Percentiles rank a stretch among this genome's conserved stretches.
Conservation (phyloP, 2,329 filamentous ascomycete genomes). For the Diaporthe destruens region DNA sequence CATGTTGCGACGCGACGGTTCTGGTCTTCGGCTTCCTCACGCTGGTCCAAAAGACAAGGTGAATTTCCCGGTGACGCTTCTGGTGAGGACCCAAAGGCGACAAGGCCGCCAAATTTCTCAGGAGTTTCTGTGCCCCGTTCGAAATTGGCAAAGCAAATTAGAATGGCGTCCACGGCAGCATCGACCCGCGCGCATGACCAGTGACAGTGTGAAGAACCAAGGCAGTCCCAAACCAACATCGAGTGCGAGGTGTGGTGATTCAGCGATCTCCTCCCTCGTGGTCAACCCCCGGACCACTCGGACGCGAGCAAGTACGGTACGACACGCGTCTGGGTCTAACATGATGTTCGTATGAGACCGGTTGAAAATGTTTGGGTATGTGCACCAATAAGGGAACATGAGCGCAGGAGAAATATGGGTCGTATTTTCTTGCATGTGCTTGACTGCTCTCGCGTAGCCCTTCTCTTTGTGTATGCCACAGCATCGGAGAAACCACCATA, state of each 20-base stretch:
- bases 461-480: neutral
- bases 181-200: neutral
- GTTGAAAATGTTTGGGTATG: neutral
- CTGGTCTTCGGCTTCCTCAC: neutral
- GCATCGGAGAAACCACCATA: neutral
- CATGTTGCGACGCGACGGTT: neutral
- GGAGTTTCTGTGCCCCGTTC: no score
- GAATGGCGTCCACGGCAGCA: neutral
- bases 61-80: neutral
- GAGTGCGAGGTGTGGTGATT: neutral
- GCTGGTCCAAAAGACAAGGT: neutral
- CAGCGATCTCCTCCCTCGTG: neutral
- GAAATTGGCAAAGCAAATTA: neutral
- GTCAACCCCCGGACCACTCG: neutral
- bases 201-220: neutral
- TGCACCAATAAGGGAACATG: neutral
- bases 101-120: neutral
- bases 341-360: neutral
- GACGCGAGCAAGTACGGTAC: neutral
- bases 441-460: neutral
- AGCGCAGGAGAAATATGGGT: neutral
- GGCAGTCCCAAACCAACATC: neutral
- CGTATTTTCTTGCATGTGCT: neutral
- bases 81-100: neutral
- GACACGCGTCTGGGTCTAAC: constrained; percentile 5